Evolutionary conservation across 352 stramenopile species (phyloP), one percentile per base, ranked within the genome.

Genomic region (Phytophthora melonis): DNA sequence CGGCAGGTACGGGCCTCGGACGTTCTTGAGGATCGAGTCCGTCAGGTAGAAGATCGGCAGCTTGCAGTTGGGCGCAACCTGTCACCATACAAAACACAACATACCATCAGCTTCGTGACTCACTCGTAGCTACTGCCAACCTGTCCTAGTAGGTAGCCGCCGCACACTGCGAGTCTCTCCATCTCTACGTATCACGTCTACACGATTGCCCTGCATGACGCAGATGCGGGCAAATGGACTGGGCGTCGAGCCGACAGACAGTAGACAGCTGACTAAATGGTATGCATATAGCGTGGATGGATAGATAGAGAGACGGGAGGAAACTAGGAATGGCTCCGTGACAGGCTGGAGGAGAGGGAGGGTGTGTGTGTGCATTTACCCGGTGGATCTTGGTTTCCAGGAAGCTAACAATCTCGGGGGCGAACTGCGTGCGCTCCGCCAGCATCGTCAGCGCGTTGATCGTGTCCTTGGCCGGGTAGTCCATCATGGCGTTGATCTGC

Each of bases 11-110:
- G 87, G 84, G 0, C 88, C 90, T 13, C 83, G 72, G 8, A 97
- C 86, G 62, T 97, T 97, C 82, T 96, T 97, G 39, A 97, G 78
- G 66, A 97, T 97, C 13, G 91, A 97, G 70, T 97, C 91, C 10
- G 90, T 97, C 21, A 97, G 73, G 74, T 97, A 97, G 67, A 97
- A 94, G 63, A 96, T 95, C 23, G 91, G 88, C n/a, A 97, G 77
- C 74, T 96, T 96, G 79, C 87, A 96, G 49, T 93, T 88, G 3
- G 90, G 83, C 13, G 83, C 78, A 1, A 89, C 89, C 86, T 94
- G 63, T 30, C 68, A 58, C 41, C 30, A 34, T 1, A 34, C 30
- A 71, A 72, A 19, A 49, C 41, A 50, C 18, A 50, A 23, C 1
- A 50, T 16, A 50, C 4, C 47, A 54, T 54, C 36, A 79, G 64